Conservation (phyloP, 768 basidiomycete genomes). For the Suillus ampliporus region DNA sequence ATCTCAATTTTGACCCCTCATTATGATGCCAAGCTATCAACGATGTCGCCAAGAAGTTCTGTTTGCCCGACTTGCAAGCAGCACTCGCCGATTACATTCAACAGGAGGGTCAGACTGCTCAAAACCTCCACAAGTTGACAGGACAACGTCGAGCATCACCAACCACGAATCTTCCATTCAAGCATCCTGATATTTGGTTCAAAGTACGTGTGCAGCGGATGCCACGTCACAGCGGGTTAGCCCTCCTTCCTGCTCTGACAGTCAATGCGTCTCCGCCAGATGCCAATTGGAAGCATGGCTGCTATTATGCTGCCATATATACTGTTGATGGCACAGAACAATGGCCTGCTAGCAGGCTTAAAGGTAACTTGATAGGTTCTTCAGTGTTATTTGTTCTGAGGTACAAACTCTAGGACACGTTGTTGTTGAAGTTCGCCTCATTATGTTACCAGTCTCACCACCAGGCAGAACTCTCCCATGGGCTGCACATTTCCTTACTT, state of each 20-base stretch:
- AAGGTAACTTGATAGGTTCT: slow-evolving; percentile 10
- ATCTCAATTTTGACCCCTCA: slow-evolving; percentile 28
- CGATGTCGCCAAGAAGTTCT: slow-evolving; percentile 24
- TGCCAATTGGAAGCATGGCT: slow-evolving; percentile 25
- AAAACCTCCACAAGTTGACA: slow-evolving; percentile 5
- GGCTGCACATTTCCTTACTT: slow-evolving; percentile 25
- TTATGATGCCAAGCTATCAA: slow-evolving; percentile 9
- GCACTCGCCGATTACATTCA: slow-evolving; percentile 29
- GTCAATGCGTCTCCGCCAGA: slow-evolving; percentile 28
- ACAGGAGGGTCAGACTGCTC: not conserved
- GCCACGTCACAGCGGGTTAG: slow-evolving; percentile 18
- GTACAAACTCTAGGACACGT: slow-evolving; percentile 13
- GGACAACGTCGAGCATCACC: slow-evolving; percentile 8
- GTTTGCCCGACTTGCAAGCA: slow-evolving; percentile 31
- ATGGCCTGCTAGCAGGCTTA: slow-evolving; percentile 21
- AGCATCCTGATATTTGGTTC: slow-evolving; percentile 34
- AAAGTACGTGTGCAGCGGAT: slow-evolving; percentile 29
- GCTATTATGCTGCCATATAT: slow-evolving; percentile 26
- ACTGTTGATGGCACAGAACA: slow-evolving; percentile 22
- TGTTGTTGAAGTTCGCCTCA: slow-evolving; percentile 22
- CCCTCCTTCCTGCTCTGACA: slow-evolving; percentile 11
- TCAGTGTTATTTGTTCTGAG: not conserved
- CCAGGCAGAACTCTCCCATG: not conserved
- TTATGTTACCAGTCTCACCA: slow-evolving; percentile 19
- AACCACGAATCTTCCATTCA: slow-evolving; percentile 27